A percentile compares a stretch with the other conserved stretches of the same genome.
Conservation (phyloP, 805 yeast species). For the Deakozyma indianensis region DNA sequence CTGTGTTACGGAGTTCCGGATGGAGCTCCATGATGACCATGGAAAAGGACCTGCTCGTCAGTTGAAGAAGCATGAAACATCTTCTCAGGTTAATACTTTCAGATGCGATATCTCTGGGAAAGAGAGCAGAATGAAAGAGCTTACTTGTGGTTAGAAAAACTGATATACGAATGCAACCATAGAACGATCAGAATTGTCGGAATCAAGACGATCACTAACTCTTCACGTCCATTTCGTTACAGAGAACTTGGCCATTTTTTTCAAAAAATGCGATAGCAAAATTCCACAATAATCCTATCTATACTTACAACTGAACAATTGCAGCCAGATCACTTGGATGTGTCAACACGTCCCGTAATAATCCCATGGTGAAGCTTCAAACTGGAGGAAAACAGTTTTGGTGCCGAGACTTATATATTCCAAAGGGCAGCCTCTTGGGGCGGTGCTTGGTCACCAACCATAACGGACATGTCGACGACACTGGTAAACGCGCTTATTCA, state of each 20-base stretch:
- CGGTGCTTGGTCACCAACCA: no score
- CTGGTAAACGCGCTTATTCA: no score
- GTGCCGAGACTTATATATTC: no score
- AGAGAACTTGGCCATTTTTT: no score
- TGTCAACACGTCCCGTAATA: conserved; percentile 37
- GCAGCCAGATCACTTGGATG: conserved; percentile 68
- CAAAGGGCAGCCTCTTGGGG: no score
- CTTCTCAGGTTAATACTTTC: conserved; percentile 34
- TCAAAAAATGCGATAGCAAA: not conserved
- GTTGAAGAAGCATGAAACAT: conserved; percentile 53
- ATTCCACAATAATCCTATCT: no score
- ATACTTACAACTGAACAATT: conserved; percentile 45
- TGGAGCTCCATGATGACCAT: conserved; percentile 84
- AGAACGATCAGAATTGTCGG: not conserved
- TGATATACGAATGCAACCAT: no score
- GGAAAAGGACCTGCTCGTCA: conserved; percentile 85
- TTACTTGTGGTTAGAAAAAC: no score
- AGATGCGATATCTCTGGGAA: conserved; percentile 30
- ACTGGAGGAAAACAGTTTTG: no score
- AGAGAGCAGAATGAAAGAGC: conserved; percentile 37
- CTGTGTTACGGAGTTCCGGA: conserved; percentile 73
- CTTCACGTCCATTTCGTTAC: no score
- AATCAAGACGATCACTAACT: no score
- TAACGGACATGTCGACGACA: no score
- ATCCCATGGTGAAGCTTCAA: conserved; percentile 44